Base-by-base conservation (phyloP, 371 early-diverging fungal genomes). In the Blakeslea trispora region DNA sequence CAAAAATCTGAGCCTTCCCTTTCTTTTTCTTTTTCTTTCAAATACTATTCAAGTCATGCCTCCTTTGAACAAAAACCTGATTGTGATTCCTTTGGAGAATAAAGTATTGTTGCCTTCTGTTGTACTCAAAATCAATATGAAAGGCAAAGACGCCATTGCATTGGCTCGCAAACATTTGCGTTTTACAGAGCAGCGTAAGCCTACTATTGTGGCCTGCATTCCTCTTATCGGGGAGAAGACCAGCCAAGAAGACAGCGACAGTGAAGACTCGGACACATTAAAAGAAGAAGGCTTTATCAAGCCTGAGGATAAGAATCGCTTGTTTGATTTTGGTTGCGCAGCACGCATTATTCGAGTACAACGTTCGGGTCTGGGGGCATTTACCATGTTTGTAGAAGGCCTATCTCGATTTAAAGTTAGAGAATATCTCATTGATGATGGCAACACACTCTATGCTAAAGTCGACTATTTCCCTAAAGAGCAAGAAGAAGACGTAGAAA, bases 61-160 rank as follows among this genome's bases (percentile, higher is more conserved):
- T n/a, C n/a, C n/a, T n/a, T n/a, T n/a, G n/a, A n/a, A n/a, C n/a
- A n/a, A 32, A 32, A 47, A 54, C 23, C 49, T 79, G 9, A 59
- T 75, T 35, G 69, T 74, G 22, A 48, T 77, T 34, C 80, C 76
- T 11, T 55, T 77, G 13, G 70, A 66, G 14, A 71, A 79, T 42
- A 73, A 68, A 44, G 79, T 81, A 0, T 42, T 81, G 22, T 51
- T 81, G 23, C 82, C 82, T 48, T 72, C 74, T n/a, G 67, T 72
- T 14, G 66, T 77, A 2, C 34, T 75, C 14, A 67, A 68, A 28
- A 49, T 81, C 14, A 61, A 59, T 42, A 46, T 81, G 51, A 57
- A 56, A 32, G 71, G 77, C 5, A 70, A 61, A 56, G 73, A 79
- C 49, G 75, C 77, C 10, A 56, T 52, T 21, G 56, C 57, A 1